Conservation (phyloP, 176 grass and related monocot species). For the Aegilops sharonensis region DNA sequence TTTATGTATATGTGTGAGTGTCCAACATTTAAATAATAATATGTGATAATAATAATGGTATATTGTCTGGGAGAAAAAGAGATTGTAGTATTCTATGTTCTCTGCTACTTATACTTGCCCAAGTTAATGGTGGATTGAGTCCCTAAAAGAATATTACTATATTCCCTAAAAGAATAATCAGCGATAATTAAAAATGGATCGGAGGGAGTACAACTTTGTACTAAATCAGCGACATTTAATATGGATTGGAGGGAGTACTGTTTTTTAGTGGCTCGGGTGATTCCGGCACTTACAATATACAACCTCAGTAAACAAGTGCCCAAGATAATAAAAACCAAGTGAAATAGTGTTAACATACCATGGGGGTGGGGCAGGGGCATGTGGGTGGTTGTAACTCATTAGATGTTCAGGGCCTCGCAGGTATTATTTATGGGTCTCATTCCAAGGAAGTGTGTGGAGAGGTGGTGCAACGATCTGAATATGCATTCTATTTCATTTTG, state of each 20-base stretch:
- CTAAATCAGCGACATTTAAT: no score
- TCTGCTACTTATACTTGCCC: background rate
- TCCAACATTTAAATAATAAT: background rate
- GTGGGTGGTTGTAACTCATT: background rate
- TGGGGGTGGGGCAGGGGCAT: background rate
- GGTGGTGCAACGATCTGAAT: background rate
- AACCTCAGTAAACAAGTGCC: background rate
- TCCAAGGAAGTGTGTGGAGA: background rate
- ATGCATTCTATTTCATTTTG: constrained; percentile 1
- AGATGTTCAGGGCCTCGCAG: background rate
- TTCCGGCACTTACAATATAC: background rate
- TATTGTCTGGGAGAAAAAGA: background rate
- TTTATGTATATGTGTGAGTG: background rate
- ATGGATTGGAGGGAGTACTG: background rate
- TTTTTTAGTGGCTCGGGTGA: background rate
- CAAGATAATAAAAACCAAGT: background rate
- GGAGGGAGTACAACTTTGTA: no score
- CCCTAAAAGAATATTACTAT: background rate
- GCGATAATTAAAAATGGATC: no score
- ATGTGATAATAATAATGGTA: background rate
- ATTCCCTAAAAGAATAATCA: background rate
- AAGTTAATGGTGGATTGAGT: background rate
- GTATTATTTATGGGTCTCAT: background rate
- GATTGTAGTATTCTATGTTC: constrained; percentile 4
- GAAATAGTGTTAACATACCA: background rate